A percentile compares a stretch with the other conserved stretches of the same genome.
Evolutionary conservation across 352 stramenopile species (phyloP).

Genomic region (Pythium scleroteichum): DNA sequence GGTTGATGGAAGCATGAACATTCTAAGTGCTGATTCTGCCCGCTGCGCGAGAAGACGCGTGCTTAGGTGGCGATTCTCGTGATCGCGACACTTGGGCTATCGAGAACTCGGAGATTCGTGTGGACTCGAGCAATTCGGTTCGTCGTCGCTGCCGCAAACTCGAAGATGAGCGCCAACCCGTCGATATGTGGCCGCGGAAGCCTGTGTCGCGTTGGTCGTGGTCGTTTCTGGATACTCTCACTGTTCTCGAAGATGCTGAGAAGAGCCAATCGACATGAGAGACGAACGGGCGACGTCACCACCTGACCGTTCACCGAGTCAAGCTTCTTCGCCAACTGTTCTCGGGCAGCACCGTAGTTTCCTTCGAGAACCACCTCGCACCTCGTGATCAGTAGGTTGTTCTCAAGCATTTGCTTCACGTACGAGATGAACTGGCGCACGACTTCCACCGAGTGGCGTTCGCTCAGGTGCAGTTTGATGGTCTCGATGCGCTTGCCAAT

Average conservation of each 20-base stretch:
- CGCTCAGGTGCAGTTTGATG: neutral
- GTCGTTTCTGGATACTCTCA: neutral
- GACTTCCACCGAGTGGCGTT: neutral
- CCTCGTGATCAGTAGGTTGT: neutral
- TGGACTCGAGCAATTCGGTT: neutral
- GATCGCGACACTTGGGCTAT: no score
- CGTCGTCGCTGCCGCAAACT: neutral
- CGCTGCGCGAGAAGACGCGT: no score
- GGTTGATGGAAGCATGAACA: no score
- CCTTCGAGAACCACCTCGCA: neutral
- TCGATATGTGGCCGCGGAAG: neutral
- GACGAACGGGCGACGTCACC: neutral
- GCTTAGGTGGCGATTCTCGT: no score
- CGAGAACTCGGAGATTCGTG: no score
- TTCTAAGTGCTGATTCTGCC: no score
- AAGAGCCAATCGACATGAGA: neutral
- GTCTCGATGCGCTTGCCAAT: neutral
- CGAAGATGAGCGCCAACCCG: neutral
- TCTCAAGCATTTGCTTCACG: conserved; percentile 3
- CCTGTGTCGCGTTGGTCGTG: neutral
- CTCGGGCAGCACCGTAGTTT: neutral
- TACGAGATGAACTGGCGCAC: neutral
- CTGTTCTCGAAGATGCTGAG: neutral
- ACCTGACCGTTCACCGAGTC: neutral
- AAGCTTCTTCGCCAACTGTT: neutral